Base-by-base conservation (phyloP, 1,139 yeast species). In the Pichia sp. region DNA sequence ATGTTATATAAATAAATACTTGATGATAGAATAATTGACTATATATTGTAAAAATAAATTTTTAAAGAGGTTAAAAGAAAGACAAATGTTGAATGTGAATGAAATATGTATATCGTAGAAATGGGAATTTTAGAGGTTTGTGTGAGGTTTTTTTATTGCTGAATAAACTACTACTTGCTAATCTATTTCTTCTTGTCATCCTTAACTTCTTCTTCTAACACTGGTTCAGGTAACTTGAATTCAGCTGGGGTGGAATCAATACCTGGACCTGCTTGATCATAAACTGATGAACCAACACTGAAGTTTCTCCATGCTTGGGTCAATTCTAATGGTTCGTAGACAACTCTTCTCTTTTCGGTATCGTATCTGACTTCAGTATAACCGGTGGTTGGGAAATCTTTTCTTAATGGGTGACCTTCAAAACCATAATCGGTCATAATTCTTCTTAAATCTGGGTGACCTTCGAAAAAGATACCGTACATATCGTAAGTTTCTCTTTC, bases 241-340 rank as follows among this genome's bases (percentile, higher is more conserved):
- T 79, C 69, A 54, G 83, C 91, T 11, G 96, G 96, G 32, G 94
- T 80, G 58, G 76, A 81, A 66, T 88, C 96, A 57, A 80, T 75
- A 62, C 96, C 96, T 40, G 83, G 86, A 53, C 96, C 96, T 58
- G 86, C 93, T 59, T 86, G 96, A 68, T 88, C 96, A 95, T 96
- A 88, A 48, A 85, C 89, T 36, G 94, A 81, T 22, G 93, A 81
- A 44, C 96, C 96, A 48, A 86, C 95, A 34, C 88, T 75, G 70
- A 88, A 88, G 73, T 87, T 85, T 76, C 96, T 82, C 80, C 89
- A 88, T 27, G 96, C 96, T 71, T 87, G 96, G 38, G 95, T 85
- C 67, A 87, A 76, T 71, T 88, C 96, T 63, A 88, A 76, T 44
- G 96, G 96, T 70, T 87, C 96, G 65, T 88, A 88, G 31, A 88